Conservation (phyloP, 176 grass and related monocot genomes). For the Alopecurus myosuroides region DNA sequence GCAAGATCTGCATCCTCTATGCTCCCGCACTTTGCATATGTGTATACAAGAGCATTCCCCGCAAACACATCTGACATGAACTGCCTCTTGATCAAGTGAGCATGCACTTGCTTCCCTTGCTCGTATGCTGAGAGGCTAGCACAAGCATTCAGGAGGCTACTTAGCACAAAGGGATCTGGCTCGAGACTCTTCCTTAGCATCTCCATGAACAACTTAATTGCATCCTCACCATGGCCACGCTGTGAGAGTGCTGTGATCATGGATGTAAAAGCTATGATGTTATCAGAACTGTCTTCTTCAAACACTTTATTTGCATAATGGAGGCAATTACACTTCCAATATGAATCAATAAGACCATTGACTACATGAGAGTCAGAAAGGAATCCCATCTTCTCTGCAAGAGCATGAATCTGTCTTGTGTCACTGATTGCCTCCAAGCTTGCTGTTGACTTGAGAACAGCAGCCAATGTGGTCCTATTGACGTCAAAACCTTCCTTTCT, state of each 20-base stretch:
- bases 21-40: constrained; percentile 87
- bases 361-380: constrained; percentile 67
- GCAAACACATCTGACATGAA: constrained; percentile 70
- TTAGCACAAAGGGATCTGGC: constrained; percentile 75
- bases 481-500: constrained; percentile 54
- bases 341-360: constrained; percentile 84
- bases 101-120: constrained; percentile 85
- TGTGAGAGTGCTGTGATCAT: constrained; percentile 81
- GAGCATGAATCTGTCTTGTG: constrained; percentile 61
- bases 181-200: constrained; percentile 69
- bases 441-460: constrained; percentile 77
- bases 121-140: constrained; percentile 86
- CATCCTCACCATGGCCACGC: constrained; percentile 64
- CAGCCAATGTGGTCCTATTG: constrained; percentile 64
- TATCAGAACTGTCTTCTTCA: constrained; percentile 49
- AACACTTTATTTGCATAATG: constrained; percentile 52
- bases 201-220: constrained; percentile 66
- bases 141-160: constrained; percentile 79
- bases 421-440: constrained; percentile 43
- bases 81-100: constrained; percentile 60
- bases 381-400: constrained; percentile 55
- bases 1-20: constrained; percentile 72
- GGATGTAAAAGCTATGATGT: constrained; percentile 71
- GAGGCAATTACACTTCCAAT: constrained; percentile 67
- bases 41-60: constrained; percentile 85